phyloP scores from a whole-genome alignment of 1,139 yeast genomes.

The Suhomyces choctaworum region DNA sequence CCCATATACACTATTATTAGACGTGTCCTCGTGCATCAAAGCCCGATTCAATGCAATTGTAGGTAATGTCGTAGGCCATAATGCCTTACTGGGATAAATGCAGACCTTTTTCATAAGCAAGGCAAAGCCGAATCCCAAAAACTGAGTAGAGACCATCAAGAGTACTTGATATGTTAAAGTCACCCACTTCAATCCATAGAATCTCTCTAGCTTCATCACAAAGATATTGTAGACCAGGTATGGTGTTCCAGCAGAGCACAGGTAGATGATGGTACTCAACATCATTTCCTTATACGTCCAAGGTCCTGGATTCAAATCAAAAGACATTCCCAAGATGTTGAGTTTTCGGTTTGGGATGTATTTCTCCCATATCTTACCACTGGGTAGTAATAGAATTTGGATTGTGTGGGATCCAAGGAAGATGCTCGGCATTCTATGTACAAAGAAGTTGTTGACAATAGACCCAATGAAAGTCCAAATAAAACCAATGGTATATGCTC shows the following conservation, averaged over 20 bases:
- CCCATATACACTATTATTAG: slow-evolving; percentile 32
- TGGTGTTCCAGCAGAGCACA: slow-evolving; percentile 48
- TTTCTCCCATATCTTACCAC: slow-evolving; percentile 45
- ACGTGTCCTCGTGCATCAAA: slow-evolving; percentile 34
- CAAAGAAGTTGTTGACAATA: slow-evolving; percentile 44
- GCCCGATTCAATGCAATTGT: slow-evolving; percentile 48
- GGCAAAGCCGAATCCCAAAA: slow-evolving; percentile 50
- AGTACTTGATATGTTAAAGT: slow-evolving; percentile 39
- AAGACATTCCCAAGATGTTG: slow-evolving; percentile 19
- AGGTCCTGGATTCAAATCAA: slow-evolving; percentile 45
- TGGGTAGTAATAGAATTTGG: slow-evolving; percentile 42
- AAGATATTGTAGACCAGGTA: slow-evolving; percentile 46
- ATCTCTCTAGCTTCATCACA: slow-evolving; percentile 46
- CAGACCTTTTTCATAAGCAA: slow-evolving; percentile 46
- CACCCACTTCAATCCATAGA: slow-evolving; percentile 49
- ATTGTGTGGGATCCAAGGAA: slow-evolving; percentile 42
- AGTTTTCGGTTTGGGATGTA: slow-evolving; percentile 31
- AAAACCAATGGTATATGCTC: slow-evolving; percentile 43
- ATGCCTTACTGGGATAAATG: slow-evolving; percentile 45
- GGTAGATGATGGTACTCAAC: slow-evolving; percentile 43
- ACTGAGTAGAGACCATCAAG: slow-evolving; percentile 43
- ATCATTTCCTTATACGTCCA: slow-evolving; percentile 37
- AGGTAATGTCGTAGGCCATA: slow-evolving; percentile 51
- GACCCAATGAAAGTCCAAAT: slow-evolving; percentile 48
- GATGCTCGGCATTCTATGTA: slow-evolving; percentile 46